These are phyloP conservation scores for Xerophyta viscosa DNA, from an alignment of 106 monocot genomes.

Conservation along the genomic window DNA sequence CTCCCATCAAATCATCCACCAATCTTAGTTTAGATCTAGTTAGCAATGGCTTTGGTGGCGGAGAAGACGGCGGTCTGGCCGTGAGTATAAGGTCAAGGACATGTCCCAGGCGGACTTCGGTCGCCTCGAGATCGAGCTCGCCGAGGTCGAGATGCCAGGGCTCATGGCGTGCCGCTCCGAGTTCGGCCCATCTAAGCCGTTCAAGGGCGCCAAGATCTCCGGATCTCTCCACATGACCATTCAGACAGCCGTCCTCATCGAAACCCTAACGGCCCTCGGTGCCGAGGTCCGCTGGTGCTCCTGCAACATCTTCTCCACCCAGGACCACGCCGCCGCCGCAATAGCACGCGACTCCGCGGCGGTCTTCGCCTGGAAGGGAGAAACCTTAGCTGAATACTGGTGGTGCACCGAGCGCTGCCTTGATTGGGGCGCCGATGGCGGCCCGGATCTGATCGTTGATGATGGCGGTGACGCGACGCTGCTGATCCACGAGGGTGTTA, in stretches of 20 bases:
- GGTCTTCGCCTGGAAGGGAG: slow-evolving; percentile 89
- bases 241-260: slow-evolving; percentile 91
- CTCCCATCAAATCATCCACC: too few relatives aligned
- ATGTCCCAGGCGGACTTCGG: slow-evolving; percentile 89
- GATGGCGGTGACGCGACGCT: slow-evolving; percentile 81
- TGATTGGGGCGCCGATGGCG: slow-evolving; percentile 66
- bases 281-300: slow-evolving; percentile 95
- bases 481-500: slow-evolving; percentile 76
- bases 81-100: slow-evolving; percentile 93
- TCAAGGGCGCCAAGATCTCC: slow-evolving; percentile 64
- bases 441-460: slow-evolving; percentile 91
- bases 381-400: slow-evolving; percentile 92
- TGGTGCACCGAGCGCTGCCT: slow-evolving; percentile 87
- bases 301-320: slow-evolving; percentile 92
- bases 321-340: slow-evolving; percentile 78
- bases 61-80: slow-evolving; percentile 72
- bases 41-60: slow-evolving; percentile 40
- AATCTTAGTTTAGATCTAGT: too few relatives aligned
- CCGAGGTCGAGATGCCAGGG: slow-evolving; percentile 97
- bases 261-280: slow-evolving; percentile 74
- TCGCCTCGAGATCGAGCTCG: slow-evolving; percentile 87
- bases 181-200: slow-evolving; percentile 71
- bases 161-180: slow-evolving; percentile 71
- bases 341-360: slow-evolving; percentile 75
- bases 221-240: slow-evolving; percentile 93